phyloP scores from a whole-genome alignment of 139 green algal species.

The Mesotaenium endlicherianum region DNA sequence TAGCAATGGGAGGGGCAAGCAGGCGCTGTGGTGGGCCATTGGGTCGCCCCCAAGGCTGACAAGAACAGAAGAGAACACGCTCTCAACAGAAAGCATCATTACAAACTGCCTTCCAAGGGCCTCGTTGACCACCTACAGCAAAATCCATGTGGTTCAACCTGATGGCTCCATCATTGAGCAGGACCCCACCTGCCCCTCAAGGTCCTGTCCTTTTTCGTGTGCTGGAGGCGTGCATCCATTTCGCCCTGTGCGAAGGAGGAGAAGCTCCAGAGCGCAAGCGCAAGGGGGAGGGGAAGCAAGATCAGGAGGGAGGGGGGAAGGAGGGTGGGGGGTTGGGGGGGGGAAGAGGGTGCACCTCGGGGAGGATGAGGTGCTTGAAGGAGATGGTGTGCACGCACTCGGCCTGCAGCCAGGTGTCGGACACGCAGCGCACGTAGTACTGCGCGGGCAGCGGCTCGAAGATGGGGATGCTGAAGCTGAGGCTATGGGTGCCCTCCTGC shows the following conservation, averaged over 20 bases:
- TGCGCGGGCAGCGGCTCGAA: conserved; percentile 87
- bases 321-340: not conserved
- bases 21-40: too few species aligned
- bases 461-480: conserved; percentile 95
- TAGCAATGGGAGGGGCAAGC: too few species aligned
- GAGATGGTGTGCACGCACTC: conserved; percentile 53
- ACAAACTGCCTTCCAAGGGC: too few species aligned
- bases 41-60: too few species aligned
- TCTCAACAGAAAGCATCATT: too few species aligned
- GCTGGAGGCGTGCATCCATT: too few species aligned
- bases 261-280: not conserved
- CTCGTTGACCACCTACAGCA: too few species aligned
- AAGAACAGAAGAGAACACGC: too few species aligned
- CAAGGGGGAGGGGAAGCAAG: conserved; percentile 9
- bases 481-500: conserved; percentile 28
- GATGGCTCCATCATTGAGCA: too few species aligned
- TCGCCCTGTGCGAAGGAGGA: not conserved
- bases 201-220: too few species aligned
- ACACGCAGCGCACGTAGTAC: conserved; percentile 75
- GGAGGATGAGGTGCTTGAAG: conserved; percentile 58
- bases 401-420: conserved; percentile 75
- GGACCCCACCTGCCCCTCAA: too few species aligned
- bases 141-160: too few species aligned
- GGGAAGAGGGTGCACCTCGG: conserved; percentile 47
- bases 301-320: not conserved